Evolutionary conservation across 225 moss, liverwort and hornwort species (phyloP), one percentile per base, ranked within the genome.

Genomic region (Bryoerythrophyllum caledonicum): DNA sequence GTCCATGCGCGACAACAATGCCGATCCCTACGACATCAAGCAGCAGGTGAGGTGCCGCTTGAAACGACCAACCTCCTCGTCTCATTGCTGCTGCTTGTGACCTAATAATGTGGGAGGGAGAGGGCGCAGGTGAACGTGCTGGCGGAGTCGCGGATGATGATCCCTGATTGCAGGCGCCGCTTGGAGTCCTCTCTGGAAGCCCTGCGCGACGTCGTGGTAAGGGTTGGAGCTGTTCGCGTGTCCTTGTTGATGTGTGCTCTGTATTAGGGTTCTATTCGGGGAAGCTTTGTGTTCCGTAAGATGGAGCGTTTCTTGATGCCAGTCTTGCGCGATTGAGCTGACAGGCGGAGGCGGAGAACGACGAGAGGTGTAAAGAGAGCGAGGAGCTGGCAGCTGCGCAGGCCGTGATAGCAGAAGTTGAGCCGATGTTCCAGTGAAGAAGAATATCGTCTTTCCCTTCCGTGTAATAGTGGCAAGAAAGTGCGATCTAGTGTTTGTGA

Each of bases 1-100:
- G 72, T 59, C 80, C 60, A 87, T 87, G 87, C 81, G 81, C 24
- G 82, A 87, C 38, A 74, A 54, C 79, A 79, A 77, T 60, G 87
- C 84, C 37, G 87, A 87, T 60, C 87, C 82, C 12, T 77, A 84
- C 51, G 87, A 87, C 75, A 70, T 87, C 65, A 87, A 87, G 75
- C 87, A 87, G 26, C 87, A 87, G 79, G 87, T 79, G 32, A 4
- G 28, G 54, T 20, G 10, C 7, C 7, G 43, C n/a, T n/a, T n/a
- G n/a, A n/a, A n/a, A 27, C 3, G 21, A 0, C 19, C 17, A 15
- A 16, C 51, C 23, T 16, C 51, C n/a, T 67, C 19, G 23, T 19
- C 35, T 16, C 34, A 10, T 46, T 35, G 35, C 35, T 63, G 48
- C 35, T 24, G 10, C 55, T 70, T 14, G 44, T 60, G 40, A 35